phyloP scores from a whole-genome alignment of 768 basidiomycete genomes.

The Lactifluus pinguis region DNA sequence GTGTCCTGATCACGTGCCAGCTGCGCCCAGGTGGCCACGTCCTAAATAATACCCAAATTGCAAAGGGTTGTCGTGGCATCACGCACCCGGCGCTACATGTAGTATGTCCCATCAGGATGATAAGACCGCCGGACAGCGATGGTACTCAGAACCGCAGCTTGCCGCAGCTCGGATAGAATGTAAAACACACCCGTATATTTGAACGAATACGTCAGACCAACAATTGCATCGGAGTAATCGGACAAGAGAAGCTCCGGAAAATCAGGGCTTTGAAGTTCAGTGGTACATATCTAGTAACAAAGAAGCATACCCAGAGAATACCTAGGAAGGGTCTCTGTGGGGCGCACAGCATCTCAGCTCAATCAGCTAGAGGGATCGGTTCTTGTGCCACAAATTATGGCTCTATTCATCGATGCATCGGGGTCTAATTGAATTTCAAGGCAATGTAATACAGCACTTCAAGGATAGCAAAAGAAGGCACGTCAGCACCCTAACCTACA shows the following conservation, averaged over 20 bases:
- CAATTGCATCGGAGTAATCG: background rate
- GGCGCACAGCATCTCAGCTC: background rate
- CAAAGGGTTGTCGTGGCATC: background rate
- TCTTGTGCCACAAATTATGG: background rate
- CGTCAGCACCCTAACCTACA: background rate
- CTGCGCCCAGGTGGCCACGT: background rate
- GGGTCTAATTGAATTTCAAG: background rate
- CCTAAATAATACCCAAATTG: background rate
- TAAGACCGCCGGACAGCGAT: background rate
- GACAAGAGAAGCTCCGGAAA: background rate
- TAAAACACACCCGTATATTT: background rate
- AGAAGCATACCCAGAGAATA: background rate
- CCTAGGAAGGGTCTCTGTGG: background rate
- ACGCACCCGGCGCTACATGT: background rate
- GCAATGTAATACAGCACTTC: conserved; percentile 10
- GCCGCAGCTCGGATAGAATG: background rate
- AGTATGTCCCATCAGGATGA: background rate
- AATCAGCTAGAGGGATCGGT: background rate
- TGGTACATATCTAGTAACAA: background rate
- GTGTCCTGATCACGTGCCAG: conserved; percentile 8
- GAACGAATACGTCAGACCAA: background rate
- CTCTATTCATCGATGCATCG: conserved; percentile 1
- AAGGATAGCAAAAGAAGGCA: background rate
- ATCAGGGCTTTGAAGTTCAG: background rate
- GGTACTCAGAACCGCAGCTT: conserved; percentile 4